Evolutionary conservation across 345 rosid species (phyloP).

Genomic region (Adansonia digitata): DNA sequence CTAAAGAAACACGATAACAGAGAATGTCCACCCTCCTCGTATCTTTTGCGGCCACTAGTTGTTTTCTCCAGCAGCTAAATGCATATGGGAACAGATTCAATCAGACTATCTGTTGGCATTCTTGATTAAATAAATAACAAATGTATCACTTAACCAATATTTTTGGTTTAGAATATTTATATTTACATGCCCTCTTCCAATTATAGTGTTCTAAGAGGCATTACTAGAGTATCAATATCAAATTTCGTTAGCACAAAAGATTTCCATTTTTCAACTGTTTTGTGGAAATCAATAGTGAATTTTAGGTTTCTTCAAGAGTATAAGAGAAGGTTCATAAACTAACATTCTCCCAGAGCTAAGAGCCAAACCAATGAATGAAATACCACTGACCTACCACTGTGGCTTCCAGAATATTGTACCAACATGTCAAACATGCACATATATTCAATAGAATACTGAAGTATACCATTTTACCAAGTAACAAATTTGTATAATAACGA

Average conservation of each 20-base stretch:
- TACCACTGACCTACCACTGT: no score
- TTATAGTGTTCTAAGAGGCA: background rate
- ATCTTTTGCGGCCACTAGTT: constrained; percentile 62
- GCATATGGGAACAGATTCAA: constrained; percentile 3
- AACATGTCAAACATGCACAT: background rate
- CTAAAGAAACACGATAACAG: constrained; percentile 79
- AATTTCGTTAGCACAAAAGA: background rate
- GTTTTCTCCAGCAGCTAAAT: constrained; percentile 84
- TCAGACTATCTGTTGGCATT: background rate
- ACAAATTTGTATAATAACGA: background rate
- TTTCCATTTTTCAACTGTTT: background rate
- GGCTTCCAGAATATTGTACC: no score
- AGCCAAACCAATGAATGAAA: background rate
- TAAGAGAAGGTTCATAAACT: background rate
- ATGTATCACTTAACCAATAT: background rate
- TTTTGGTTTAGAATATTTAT: background rate
- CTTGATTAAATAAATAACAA: background rate
- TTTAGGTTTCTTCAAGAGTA: background rate
- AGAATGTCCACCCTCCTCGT: constrained; percentile 83
- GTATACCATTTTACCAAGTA: background rate
- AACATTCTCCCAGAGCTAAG: background rate
- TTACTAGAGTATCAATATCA: background rate
- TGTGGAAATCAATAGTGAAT: background rate
- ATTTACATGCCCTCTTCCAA: background rate
- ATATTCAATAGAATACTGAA: background rate